Base-by-base conservation (phyloP, 2,329 filamentous ascomycete species). In the Didymella glomerata region DNA sequence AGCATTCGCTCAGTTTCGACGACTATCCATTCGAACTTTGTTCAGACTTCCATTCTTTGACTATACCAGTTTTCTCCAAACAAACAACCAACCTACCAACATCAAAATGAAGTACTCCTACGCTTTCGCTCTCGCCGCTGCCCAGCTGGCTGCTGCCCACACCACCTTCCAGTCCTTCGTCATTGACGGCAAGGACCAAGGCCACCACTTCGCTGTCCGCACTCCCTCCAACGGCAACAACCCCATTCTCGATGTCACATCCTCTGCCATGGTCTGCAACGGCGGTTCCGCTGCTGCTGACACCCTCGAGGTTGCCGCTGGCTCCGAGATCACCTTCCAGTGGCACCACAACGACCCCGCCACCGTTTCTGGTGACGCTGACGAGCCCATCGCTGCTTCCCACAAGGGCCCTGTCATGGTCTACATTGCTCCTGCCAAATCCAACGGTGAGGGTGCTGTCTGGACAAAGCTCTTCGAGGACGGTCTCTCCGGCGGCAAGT, bases 331-430 rank as follows among this genome's bases (percentile, higher is more conserved):
- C 57, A 66, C 65, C 48, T 62, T 74, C 65, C 81, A 84, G 70
- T 85, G 82, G 82, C 82, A 81, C 72, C 83, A 85, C 77, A 73
- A 85, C 73, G 78, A 54, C 24, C 46, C 46, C 13, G 28, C 36
- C 16, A 47, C 57, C 28, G 16, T 14, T 11, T 41, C 47, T 10
- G 73, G 72, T 60, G 69, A 71, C 56, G n/a, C 48, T 7, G 82
- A 84, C 68, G 83, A 84, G 70, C 83, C 84, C 72, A 83, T 85
- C 47, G 83, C 79, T 64, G 60, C 69, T n/a, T 82, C 80, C 44
- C 83, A 85, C 79, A 75, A 78, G 74, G 83, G 83, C 7, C 83
- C 83, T 48, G 69, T 85, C 71, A 79, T 82, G 69, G 83, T 81
- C 62, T 85, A 82, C 70, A 80, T 85, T 60, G 82, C 82, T 7